phyloP scores from a whole-genome alignment of 129 eudicot genomes.

The Flaveria ramosissima region DNA sequence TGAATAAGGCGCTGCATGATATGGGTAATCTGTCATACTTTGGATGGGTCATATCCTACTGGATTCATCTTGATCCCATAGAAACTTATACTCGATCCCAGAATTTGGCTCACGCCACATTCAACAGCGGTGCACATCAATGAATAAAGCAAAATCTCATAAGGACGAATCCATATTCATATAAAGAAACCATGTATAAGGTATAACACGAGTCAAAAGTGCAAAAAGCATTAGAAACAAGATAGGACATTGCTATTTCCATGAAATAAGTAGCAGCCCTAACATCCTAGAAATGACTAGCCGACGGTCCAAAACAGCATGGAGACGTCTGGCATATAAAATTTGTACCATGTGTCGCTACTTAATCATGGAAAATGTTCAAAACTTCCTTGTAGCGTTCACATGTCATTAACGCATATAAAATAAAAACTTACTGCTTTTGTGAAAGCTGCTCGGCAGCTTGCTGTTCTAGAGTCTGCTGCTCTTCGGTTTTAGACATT shows the following conservation, averaged over 20 bases:
- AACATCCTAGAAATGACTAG: constrained; percentile 4
- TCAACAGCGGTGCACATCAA: background rate
- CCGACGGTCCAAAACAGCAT: background rate
- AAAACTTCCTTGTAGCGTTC: constrained; percentile 46
- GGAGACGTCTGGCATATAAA: constrained; percentile 37
- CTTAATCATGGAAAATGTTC: constrained; percentile 36
- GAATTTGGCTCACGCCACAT: background rate
- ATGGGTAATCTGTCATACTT: too few relatives aligned
- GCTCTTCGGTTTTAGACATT: constrained; percentile 58
- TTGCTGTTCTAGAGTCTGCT: constrained; percentile 42
- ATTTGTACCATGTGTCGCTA: constrained; percentile 30
- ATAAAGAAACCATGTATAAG: background rate
- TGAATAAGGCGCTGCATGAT: too few relatives aligned
- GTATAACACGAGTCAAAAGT: background rate
- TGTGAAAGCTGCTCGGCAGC: constrained; percentile 43
- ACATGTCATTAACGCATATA: constrained; percentile 29
- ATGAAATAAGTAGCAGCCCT: constrained; percentile 2
- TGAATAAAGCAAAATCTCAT: background rate
- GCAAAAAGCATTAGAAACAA: constrained; percentile 7
- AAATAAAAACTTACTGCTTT: constrained; percentile 35
- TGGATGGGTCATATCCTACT: too few relatives aligned
- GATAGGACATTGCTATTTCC: constrained; percentile 19
- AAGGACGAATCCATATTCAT: background rate
- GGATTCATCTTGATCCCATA: too few relatives aligned
- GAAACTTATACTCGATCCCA: background rate